A percentile compares a stretch with the other conserved stretches of the same genome.
These are phyloP conservation scores for Talaromyces atroroseus DNA, from an alignment of 2,329 filamentous ascomycete genomes.

Conservation along the genomic window DNA sequence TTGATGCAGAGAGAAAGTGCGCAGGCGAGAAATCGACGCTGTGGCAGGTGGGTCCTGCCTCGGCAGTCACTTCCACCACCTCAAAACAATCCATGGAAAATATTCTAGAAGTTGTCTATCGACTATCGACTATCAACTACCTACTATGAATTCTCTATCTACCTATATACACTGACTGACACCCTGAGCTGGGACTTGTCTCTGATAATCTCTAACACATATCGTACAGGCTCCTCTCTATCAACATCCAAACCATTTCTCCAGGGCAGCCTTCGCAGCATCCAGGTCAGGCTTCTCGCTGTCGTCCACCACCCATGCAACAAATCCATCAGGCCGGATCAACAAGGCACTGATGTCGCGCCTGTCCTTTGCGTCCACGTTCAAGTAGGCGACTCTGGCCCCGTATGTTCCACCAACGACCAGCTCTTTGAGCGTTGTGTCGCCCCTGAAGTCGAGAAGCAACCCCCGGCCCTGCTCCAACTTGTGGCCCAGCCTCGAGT, in stretches of 20 bases:
- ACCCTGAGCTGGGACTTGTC: background rate
- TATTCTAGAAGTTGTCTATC: no score
- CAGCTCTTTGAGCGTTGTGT: background rate
- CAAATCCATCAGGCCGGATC: conserved; percentile 29
- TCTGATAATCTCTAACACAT: background rate
- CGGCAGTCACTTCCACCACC: background rate
- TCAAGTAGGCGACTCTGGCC: conserved; percentile 1
- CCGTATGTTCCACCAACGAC: background rate
- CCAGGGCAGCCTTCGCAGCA: background rate
- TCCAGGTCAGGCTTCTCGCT: conserved; percentile 37
- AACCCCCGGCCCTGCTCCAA: conserved; percentile 25
- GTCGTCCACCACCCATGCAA: conserved; percentile 49
- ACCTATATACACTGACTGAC: background rate
- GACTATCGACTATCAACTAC: no score
- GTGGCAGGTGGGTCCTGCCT: background rate
- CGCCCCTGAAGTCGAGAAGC: conserved; percentile 5
- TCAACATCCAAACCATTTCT: conserved; percentile 5
- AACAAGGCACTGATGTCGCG: conserved; percentile 23
- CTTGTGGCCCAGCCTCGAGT: conserved; percentile 25
- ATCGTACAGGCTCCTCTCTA: background rate
- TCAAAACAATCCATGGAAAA: no score
- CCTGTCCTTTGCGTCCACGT: conserved; percentile 7
- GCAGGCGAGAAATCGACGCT: background rate
- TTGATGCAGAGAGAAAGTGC: background rate
- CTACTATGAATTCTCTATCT: background rate